Conservation (phyloP, 179 eudicot genomes). For the Silene noctiflora region DNA sequence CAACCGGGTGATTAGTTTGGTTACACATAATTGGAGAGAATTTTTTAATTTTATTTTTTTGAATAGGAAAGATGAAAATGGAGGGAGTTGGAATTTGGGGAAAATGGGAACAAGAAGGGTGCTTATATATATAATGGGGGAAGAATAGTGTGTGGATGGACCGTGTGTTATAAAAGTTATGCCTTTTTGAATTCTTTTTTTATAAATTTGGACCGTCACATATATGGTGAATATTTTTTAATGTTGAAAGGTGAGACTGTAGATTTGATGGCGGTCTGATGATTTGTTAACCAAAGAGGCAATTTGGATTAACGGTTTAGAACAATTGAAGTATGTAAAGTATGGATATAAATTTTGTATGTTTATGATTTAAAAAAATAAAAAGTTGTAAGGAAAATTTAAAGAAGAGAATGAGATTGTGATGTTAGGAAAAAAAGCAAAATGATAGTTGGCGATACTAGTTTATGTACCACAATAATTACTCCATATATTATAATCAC, state of each 20-base stretch:
- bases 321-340: background rate
- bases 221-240: background rate
- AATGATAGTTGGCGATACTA: no score
- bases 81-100: constrained; percentile 8
- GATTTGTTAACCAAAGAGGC: background rate
- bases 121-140: constrained; percentile 21
- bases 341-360: background rate
- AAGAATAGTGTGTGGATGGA: background rate
- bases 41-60: background rate
- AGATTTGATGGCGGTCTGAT: background rate
- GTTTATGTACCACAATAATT: no score
- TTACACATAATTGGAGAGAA: constrained; percentile 23
- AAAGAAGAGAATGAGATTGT: no score
- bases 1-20: constrained; percentile 9
- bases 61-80: background rate
- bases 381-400: no score
- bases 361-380: background rate
- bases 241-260: background rate
- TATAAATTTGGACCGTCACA: background rate
- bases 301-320: background rate
- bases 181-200: constrained; percentile 5
- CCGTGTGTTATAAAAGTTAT: background rate
- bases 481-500: no score
- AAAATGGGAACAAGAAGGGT: constrained; percentile 9
- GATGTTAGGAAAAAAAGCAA: no score